A percentile compares a stretch with the other conserved stretches of the same genome.
Evolutionary conservation across 2,329 filamentous ascomycete species (phyloP).

Genomic region (Colletotrichum sp.): DNA sequence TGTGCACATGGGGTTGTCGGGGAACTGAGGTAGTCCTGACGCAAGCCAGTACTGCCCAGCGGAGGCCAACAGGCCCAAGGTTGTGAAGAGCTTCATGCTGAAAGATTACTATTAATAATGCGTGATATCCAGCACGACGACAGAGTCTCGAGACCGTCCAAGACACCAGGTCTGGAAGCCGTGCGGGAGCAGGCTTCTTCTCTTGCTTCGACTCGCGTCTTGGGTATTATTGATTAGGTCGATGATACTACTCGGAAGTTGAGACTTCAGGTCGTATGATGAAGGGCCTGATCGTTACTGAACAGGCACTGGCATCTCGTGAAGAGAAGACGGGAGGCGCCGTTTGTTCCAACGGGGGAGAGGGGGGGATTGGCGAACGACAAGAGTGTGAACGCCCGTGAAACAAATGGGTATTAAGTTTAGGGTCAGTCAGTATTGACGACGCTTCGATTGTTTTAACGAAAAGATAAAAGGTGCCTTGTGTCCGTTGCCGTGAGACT

Average conservation of each 20-base stretch:
- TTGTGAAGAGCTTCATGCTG: conserved; percentile 4
- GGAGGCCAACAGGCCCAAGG: not conserved
- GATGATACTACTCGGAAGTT: not conserved
- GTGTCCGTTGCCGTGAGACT: conserved; percentile 16
- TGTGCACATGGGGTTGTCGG: conserved; percentile 12
- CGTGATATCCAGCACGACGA: conserved; percentile 12
- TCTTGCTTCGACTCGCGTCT: not conserved
- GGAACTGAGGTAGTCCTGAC: conserved; percentile 12
- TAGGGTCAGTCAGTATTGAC: not conserved
- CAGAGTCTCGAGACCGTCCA: not conserved
- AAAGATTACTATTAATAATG: not conserved
- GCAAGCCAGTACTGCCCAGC: conserved; percentile 13
- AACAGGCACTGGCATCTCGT: conserved; percentile 5
- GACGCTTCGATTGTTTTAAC: not conserved
- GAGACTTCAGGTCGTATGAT: not conserved
- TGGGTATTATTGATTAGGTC: not conserved
- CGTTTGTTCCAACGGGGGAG: conserved; percentile 4
- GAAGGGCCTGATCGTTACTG: not conserved
- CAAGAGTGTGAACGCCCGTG: not conserved
- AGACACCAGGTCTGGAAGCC: conserved; percentile 19
- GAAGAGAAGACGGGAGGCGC: not conserved
- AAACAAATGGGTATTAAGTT: not conserved
- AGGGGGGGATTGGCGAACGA: not conserved
- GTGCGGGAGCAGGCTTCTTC: not conserved
- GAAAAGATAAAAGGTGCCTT: not conserved